These are phyloP conservation scores for Tulasnella sp. DNA, from an alignment of 768 basidiomycete species.

Conservation along the genomic window DNA sequence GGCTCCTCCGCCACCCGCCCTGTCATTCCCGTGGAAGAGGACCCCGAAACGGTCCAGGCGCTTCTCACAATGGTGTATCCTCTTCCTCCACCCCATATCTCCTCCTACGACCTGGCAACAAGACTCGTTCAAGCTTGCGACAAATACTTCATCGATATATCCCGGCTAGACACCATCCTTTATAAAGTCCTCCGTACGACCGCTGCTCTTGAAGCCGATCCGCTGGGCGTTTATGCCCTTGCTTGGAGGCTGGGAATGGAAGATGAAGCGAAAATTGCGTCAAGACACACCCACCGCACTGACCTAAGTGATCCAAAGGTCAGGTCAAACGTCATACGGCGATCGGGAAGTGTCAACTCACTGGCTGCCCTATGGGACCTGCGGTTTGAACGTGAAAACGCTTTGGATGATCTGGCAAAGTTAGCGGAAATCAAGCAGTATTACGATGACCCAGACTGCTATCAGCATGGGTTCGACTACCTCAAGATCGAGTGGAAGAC, in stretches of 20 bases:
- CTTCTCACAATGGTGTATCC: conserved; percentile 36
- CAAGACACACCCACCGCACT: not conserved
- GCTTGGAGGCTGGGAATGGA: conserved; percentile 10
- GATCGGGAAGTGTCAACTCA: conserved; percentile 7
- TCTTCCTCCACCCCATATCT: conserved; percentile 5
- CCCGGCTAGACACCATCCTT: not conserved
- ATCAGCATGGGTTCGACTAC: not conserved
- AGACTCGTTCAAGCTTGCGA: conserved; percentile 31
- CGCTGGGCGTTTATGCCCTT: conserved; percentile 14
- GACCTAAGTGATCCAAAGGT: not conserved
- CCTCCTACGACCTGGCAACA: not conserved
- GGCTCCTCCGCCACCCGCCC: conserved; percentile 2
- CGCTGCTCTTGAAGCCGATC: not conserved
- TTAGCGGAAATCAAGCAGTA: not conserved
- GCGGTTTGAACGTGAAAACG: not conserved
- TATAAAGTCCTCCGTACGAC: conserved; percentile 1
- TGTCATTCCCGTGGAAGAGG: conserved; percentile 32
- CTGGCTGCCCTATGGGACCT: conserved; percentile 19
- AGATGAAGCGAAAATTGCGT: not conserved
- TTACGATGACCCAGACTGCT: not conserved
- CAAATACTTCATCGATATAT: conserved; percentile 32
- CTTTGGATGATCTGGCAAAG: not conserved
- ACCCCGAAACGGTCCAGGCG: conserved; percentile 28
- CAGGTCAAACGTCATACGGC: not conserved
- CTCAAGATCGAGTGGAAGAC: not conserved